Evolutionary conservation across 768 basidiomycete genomes (phyloP), one percentile per base, ranked within the genome.

Genomic region (Boletales sp.): DNA sequence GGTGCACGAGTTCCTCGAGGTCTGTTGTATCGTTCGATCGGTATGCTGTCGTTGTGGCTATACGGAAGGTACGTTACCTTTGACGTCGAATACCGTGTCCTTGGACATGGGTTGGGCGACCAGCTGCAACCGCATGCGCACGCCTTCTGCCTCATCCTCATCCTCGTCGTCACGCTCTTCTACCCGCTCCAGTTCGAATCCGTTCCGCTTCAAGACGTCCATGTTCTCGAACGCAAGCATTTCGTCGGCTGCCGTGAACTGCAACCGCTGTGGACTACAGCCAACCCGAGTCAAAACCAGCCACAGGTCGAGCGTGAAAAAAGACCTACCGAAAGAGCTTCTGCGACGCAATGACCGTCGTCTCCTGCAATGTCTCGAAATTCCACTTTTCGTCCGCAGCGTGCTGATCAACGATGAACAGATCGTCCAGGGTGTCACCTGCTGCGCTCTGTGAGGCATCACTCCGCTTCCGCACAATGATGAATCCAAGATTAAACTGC

Each of bases 311-410:
- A 10, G 3, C 4, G 41, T 6, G 25, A 40, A 71, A 14, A 13
- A 36, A 25, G 11, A 30, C 82, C 48, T 57, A 94, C 94, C 78
- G 77, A 65, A 95, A 81, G 5, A 98, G 73, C 53, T 74, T 82
- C 60, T 98, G 95, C 2, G 88, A 90, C 57, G 89, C 80, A 50
- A 99, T 94, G 45, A 78, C 79, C 11, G 94, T 97, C n/a, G 84
- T 92, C 56, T 81, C 77, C 67, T 98, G 95, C 50, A 98, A 70
- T 2, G 81, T 88, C 74, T 98, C 96, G 63, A 98, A 98, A 65
- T 98, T 98, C 70, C 90, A 97, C 72, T 98, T 98, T 70, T 98
- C 96, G 68, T 99, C 96, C 6, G 91, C 86, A 5, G 95, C 95
- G 67, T 98, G 95, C 64, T 98, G 95, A 60, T 98, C 95, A 15